phyloP scores from a whole-genome alignment of 345 rosid genomes.

The Euclidium syriacum region DNA sequence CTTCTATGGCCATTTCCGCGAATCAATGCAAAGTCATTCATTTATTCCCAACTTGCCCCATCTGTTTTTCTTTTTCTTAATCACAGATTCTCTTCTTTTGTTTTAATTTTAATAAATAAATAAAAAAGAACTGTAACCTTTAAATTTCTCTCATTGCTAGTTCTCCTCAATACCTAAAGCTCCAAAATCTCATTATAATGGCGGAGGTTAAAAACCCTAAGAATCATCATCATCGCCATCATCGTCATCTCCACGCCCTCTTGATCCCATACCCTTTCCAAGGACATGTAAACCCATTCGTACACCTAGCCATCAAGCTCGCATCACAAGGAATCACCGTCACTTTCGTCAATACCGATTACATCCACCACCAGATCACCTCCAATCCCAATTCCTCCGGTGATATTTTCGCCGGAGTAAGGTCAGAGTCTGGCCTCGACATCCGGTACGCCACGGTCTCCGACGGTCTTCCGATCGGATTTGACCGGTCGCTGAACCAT shows the following conservation, averaged over 20 bases:
- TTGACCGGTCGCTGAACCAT: conserved; percentile 67
- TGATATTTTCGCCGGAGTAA: conserved; percentile 48
- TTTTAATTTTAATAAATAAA: background rate
- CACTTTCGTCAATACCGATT: conserved; percentile 61
- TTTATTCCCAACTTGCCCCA: conserved; percentile 32
- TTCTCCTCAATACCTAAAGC: background rate
- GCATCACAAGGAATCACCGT: conserved; percentile 75
- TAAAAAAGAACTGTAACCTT: conserved; percentile 1
- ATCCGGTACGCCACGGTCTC: conserved; percentile 64
- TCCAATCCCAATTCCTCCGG: background rate
- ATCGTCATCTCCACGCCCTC: conserved; percentile 44
- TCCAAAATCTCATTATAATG: conserved; percentile 20
- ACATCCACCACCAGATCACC: conserved; percentile 53
- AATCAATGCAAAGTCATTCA: conserved; percentile 38
- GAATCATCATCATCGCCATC: conserved; percentile 28
- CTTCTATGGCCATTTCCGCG: conserved; percentile 34
- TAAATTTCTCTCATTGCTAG: conserved; percentile 14
- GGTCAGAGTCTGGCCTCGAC: conserved; percentile 51
- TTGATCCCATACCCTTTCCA: conserved; percentile 67
- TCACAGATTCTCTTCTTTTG: conserved; percentile 11
- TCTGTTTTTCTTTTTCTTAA: conserved; percentile 18
- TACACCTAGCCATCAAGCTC: conserved; percentile 62
- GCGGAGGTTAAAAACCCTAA: conserved; percentile 25
- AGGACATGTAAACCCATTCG: conserved; percentile 70
- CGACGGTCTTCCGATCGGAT: conserved; percentile 64